A percentile compares a stretch with the other conserved stretches of the same genome.
phyloP scores from a whole-genome alignment of 257 asterid genomes.

The Lycium barbarum region DNA sequence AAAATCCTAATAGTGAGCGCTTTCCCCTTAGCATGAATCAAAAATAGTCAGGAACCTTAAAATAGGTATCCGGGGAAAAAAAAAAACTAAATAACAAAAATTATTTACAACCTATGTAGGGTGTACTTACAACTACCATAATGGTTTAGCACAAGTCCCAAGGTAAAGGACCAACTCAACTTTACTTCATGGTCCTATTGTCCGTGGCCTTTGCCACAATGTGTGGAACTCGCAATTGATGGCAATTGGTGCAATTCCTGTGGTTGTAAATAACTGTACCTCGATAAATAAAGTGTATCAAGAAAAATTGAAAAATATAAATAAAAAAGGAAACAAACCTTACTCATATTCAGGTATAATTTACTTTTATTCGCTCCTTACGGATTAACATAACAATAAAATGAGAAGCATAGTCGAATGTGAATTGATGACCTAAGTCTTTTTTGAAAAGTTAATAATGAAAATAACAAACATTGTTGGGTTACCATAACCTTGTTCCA shows the following conservation, averaged over 20 bases:
- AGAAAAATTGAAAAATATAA: neutral
- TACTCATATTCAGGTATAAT: too few species aligned
- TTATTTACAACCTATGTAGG: too few species aligned
- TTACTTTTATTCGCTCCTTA: too few species aligned
- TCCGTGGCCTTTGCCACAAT: neutral
- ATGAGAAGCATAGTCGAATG: too few species aligned
- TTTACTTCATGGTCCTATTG: conserved; percentile 1
- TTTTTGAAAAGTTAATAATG: neutral
- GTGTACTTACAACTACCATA: neutral
- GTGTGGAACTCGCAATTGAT: neutral
- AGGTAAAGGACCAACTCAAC: neutral
- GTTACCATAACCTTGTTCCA: neutral
- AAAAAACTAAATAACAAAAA: too few species aligned
- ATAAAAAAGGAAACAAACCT: too few species aligned
- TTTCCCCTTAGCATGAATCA: neutral
- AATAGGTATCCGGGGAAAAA: too few species aligned
- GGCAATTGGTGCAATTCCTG: neutral
- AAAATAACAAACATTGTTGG: neutral
- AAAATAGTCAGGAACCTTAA: neutral
- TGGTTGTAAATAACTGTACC: neutral
- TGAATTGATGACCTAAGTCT: too few species aligned
- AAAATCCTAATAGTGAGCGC: too few species aligned
- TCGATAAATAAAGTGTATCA: neutral
- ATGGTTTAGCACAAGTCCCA: neutral
- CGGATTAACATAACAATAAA: too few species aligned